Conservation (phyloP, 768 basidiomycete genomes). For the Cubamyces lactineus region DNA sequence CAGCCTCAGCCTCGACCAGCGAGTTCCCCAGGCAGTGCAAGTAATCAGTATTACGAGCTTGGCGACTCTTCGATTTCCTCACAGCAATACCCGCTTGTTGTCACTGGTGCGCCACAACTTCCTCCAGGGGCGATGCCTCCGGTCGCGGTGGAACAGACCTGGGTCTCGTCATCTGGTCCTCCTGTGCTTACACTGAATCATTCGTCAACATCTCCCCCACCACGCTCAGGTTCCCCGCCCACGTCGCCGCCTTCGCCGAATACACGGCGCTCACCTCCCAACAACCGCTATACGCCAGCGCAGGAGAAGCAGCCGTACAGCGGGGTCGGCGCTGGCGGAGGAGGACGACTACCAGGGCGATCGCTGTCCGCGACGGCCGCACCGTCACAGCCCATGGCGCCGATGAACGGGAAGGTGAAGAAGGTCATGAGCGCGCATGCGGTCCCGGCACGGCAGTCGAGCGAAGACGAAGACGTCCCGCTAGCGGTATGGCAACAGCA, state of each 20-base stretch:
- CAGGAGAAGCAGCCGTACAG: conserved; percentile 35
- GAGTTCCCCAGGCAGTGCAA: conserved; percentile 12
- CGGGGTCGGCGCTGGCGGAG: neutral
- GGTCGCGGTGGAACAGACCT: conserved; percentile 37
- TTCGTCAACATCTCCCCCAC: conserved; percentile 41
- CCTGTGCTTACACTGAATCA: conserved; percentile 32
- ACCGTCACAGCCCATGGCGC: conserved; percentile 44
- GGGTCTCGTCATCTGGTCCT: conserved; percentile 38
- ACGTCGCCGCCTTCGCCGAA: conserved; percentile 35
- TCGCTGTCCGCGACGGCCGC: conserved; percentile 72
- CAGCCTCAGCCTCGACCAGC: conserved; percentile 41
- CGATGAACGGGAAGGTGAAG: conserved; percentile 54
- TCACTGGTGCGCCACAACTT: conserved; percentile 44
- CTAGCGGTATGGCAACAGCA: conserved; percentile 76
- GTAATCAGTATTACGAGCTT: conserved; percentile 36
- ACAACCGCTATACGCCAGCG: conserved; percentile 42
- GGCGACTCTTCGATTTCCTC: conserved; percentile 39
- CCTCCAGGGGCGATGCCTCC: conserved; percentile 69
- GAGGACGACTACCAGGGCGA: conserved; percentile 54
- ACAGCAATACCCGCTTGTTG: conserved; percentile 31
- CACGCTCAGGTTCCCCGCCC: conserved; percentile 34
- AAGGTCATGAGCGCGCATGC: conserved; percentile 74
- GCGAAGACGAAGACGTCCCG: conserved; percentile 81
- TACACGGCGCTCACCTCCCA: conserved; percentile 56
- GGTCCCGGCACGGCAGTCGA: conserved; percentile 47